Evolutionary conservation across 768 basidiomycete species (phyloP).

Genomic region (Phallus indusiatus): DNA sequence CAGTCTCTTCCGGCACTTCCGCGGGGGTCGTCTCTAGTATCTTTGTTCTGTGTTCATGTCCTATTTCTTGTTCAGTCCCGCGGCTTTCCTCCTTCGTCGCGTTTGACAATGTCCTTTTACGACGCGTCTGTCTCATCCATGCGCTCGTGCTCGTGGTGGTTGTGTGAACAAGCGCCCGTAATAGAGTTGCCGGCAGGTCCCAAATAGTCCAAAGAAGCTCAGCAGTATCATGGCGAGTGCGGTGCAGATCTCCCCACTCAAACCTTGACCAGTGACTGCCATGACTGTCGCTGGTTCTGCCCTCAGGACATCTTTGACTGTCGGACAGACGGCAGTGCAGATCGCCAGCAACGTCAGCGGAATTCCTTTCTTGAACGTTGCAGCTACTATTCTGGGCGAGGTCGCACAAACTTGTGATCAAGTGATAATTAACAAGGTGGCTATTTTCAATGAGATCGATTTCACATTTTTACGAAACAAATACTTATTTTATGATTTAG

Average conservation of each 20-base stretch:
- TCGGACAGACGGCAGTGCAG: not conserved
- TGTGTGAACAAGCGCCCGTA: slow-evolving; percentile 12
- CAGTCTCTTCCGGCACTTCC: slow-evolving; percentile 27
- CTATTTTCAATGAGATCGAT: slow-evolving; percentile 3
- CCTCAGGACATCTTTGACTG: not conserved
- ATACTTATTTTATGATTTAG: slow-evolving; percentile 29
- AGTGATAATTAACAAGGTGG: slow-evolving; percentile 41
- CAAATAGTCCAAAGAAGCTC: slow-evolving; percentile 26
- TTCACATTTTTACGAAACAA: slow-evolving; percentile 36
- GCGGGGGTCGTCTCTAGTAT: slow-evolving; percentile 10
- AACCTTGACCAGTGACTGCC: not conserved
- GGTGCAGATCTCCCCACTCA: not conserved
- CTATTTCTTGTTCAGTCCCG: slow-evolving; percentile 6
- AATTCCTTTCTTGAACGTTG: slow-evolving; percentile 17
- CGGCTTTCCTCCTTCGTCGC: not conserved
- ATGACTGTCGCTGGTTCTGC: not conserved
- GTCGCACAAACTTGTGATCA: slow-evolving; percentile 38
- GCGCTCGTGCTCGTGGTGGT: slow-evolving; percentile 17
- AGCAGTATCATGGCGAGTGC: not conserved
- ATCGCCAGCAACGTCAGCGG: slow-evolving; percentile 7
- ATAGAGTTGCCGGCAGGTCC: slow-evolving; percentile 16
- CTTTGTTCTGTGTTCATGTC: not conserved
- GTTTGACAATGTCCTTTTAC: not conserved
- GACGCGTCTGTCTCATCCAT: slow-evolving; percentile 14
- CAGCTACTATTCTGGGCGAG: slow-evolving; percentile 32